phyloP scores from a whole-genome alignment of 1,284 basidiomycete genomes.

The Malassezia yamatoensis region DNA sequence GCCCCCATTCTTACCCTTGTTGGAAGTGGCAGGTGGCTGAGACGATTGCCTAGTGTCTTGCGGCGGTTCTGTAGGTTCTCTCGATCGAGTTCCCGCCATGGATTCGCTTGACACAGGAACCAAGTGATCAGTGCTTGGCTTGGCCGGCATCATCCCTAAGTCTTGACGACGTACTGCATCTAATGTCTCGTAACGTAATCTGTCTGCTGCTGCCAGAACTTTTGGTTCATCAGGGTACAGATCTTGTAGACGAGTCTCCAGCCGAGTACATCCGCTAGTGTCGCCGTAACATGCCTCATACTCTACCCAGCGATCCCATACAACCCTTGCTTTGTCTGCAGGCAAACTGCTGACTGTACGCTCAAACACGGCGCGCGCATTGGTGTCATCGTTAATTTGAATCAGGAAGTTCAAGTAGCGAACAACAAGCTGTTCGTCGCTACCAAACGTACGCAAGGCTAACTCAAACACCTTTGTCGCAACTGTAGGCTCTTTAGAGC shows the following conservation, averaged over 20 bases:
- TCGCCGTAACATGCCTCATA: constrained; percentile 95
- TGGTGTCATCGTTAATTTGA: constrained; percentile 86
- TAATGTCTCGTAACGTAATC: constrained; percentile 74
- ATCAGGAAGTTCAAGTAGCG: constrained; percentile 87
- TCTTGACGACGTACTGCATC: constrained; percentile 83
- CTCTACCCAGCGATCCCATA: constrained; percentile 91
- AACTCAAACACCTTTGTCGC: constrained; percentile 88
- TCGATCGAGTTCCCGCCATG: background rate
- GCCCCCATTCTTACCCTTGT: background rate
- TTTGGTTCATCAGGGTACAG: constrained; percentile 76
- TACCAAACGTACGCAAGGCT: constrained; percentile 73
- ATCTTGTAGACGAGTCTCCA: constrained; percentile 77
- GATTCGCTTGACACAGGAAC: constrained; percentile 23
- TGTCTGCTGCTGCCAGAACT: constrained; percentile 80
- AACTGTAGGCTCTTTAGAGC: constrained; percentile 71
- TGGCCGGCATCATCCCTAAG: constrained; percentile 54
- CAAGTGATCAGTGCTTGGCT: too few species aligned
- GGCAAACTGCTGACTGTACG: constrained; percentile 69
- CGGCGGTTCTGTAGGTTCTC: background rate
- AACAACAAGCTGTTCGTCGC: constrained; percentile 66
- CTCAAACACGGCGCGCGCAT: constrained; percentile 91
- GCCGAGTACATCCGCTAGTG: constrained; percentile 73
- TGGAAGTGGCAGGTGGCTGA: background rate
- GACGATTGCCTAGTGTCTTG: background rate
- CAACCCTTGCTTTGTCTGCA: constrained; percentile 65